These are phyloP conservation scores for Suhomyces pyralidae DNA, from an alignment of 805 yeast genomes.

Conservation along the genomic window DNA sequence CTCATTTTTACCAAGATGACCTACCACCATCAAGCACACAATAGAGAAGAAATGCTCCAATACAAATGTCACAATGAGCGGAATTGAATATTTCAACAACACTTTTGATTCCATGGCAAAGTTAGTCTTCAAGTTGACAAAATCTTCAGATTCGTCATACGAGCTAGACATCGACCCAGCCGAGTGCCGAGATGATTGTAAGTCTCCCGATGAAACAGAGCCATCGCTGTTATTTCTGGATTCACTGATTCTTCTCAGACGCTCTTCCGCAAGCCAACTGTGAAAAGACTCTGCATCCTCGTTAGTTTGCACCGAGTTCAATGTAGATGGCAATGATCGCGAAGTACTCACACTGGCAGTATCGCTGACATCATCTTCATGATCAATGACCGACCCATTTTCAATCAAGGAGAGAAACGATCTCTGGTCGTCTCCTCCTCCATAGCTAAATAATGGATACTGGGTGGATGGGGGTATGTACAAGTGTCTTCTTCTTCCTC, in stretches of 20 bases:
- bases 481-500: conserved; percentile 37
- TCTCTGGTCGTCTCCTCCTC: conserved; percentile 43
- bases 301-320: conserved; percentile 32
- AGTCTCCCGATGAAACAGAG: conserved; percentile 3
- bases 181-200: conserved; percentile 2
- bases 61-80: conserved; percentile 39
- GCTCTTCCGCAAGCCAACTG: conserved; percentile 44
- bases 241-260: conserved; percentile 32
- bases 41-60: conserved; percentile 44
- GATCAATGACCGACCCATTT: conserved; percentile 28
- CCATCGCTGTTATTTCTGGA: conserved; percentile 9
- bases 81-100: conserved; percentile 33
- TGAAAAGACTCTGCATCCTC: conserved; percentile 41
- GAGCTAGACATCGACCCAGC: conserved; percentile 8
- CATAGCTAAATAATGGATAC: conserved; percentile 40
- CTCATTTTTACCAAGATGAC: conserved; percentile 44
- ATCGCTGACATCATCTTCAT: conserved; percentile 31
- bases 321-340: conserved; percentile 40
- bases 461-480: conserved; percentile 46
- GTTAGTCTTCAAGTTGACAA: conserved; percentile 27
- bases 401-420: conserved; percentile 42
- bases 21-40: conserved; percentile 42
- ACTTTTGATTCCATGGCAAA: conserved; percentile 25
- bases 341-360: conserved; percentile 41
- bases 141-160: conserved; percentile 27